Percentiles rank a stretch among this genome's conserved stretches.
These are phyloP conservation scores for Asterochloris sp. DNA, from an alignment of 139 green algal genomes.

Conservation along the genomic window DNA sequence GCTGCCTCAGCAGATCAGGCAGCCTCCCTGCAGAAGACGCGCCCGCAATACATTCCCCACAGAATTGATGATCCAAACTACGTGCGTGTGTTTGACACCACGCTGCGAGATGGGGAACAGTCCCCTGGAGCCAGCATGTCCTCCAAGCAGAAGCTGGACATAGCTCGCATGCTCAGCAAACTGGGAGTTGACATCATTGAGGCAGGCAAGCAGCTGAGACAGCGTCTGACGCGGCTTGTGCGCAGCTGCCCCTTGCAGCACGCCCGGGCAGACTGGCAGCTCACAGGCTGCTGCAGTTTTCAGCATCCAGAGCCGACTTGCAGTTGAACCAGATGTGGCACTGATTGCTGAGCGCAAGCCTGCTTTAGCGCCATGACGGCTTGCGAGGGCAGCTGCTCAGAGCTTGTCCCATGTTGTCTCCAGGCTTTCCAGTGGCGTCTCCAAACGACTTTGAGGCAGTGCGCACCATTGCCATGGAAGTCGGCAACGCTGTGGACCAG, in stretches of 20 bases:
- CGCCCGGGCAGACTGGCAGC: too few species aligned
- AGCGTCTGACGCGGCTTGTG: too few species aligned
- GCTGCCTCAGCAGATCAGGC: too few species aligned
- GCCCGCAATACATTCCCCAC: conserved; percentile 73
- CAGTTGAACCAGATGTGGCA: too few species aligned
- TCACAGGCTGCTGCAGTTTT: too few species aligned
- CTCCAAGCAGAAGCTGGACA: conserved; percentile 96
- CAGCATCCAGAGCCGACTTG: too few species aligned
- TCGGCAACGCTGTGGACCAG: conserved; percentile 72
- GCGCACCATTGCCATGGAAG: conserved; percentile 81
- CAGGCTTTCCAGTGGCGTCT: conserved; percentile 91
- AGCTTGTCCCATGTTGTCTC: neutral
- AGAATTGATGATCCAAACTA: conserved; percentile 91
- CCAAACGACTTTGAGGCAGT: conserved; percentile 98
- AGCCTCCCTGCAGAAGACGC: neutral
- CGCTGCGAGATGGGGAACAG: conserved; percentile 96
- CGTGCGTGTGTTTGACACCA: conserved; percentile 99
- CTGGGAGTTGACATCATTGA: conserved; percentile 99
- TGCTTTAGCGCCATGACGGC: too few species aligned
- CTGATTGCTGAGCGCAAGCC: too few species aligned
- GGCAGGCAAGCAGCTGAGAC: conserved; percentile 35
- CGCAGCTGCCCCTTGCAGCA: too few species aligned
- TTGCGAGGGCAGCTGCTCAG: too few species aligned
- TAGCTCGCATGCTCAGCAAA: conserved; percentile 89
- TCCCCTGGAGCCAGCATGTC: conserved; percentile 92